Conservation (phyloP, 2,329 filamentous ascomycete genomes). For the Cladophialophora bantiana region DNA sequence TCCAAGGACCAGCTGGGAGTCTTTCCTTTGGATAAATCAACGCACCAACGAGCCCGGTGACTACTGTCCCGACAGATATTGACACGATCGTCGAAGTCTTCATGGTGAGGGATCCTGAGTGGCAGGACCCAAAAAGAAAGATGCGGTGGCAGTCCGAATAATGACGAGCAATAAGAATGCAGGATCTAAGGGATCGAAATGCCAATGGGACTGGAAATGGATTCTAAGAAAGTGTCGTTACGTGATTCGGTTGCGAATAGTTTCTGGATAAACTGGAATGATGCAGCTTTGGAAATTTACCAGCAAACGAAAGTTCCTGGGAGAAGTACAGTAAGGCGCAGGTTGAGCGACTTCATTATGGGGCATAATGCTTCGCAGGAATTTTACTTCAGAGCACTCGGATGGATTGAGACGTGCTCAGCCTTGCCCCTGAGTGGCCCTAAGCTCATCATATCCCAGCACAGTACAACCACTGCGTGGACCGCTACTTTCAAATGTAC, state of each 20-base stretch:
- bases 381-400: not conserved
- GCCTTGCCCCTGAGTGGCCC: conserved; percentile 6
- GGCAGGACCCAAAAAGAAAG: not conserved
- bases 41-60: conserved; percentile 64
- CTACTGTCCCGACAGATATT: conserved; percentile 64
- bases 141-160: not conserved
- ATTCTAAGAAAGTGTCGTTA: not conserved
- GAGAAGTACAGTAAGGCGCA: not conserved
- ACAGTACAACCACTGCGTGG: no score
- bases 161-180: conserved; percentile 8
- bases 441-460: not conserved
- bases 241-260: not conserved
- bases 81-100: conserved; percentile 64
- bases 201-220: not conserved
- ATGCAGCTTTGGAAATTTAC: conserved; percentile 9
- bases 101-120: conserved; percentile 21
- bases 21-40: not conserved
- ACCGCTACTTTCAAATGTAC: no score
- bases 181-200: not conserved
- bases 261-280: not conserved
- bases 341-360: not conserved
- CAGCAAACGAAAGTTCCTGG: not conserved
- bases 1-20: conserved; percentile 8
- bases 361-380: not conserved
- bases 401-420: not conserved